phyloP scores from a whole-genome alignment of 805 yeast genomes.

The Candida yuanshanica region DNA sequence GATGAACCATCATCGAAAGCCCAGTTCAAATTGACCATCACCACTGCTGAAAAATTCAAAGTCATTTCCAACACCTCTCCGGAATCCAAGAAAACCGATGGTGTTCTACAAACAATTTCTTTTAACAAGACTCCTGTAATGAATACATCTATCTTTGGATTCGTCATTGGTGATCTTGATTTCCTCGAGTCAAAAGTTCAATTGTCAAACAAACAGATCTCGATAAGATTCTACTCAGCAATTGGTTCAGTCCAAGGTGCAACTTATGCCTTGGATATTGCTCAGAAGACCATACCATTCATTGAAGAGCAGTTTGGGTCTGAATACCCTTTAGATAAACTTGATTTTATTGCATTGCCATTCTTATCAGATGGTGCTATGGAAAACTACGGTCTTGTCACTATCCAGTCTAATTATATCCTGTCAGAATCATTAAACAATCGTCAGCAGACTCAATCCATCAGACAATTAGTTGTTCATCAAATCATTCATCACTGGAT shows the following conservation, averaged over 20 bases:
- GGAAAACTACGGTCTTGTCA: slow-evolving; percentile 73
- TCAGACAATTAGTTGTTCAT: slow-evolving; percentile 59
- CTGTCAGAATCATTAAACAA: slow-evolving; percentile 30
- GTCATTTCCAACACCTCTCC: slow-evolving; percentile 48
- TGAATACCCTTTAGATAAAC: slow-evolving; percentile 52
- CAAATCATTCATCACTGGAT: slow-evolving; percentile 79
- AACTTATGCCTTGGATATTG: slow-evolving; percentile 43
- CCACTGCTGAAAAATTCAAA: slow-evolving; percentile 37
- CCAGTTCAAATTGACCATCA: slow-evolving; percentile 43
- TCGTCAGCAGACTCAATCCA: slow-evolving; percentile 24
- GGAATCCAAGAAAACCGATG: slow-evolving; percentile 22
- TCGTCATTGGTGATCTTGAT: slow-evolving; percentile 65
- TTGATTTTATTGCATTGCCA: slow-evolving; percentile 67
- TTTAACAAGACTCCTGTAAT: slow-evolving; percentile 55
- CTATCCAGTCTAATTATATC: slow-evolving; percentile 49
- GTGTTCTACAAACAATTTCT: slow-evolving; percentile 27
- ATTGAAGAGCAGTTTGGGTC: slow-evolving; percentile 39
- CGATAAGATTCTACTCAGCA: slow-evolving; percentile 51
- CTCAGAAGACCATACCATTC: slow-evolving; percentile 42
- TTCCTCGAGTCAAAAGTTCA: slow-evolving; percentile 33
- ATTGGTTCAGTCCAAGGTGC: slow-evolving; percentile 45
- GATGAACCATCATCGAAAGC: slow-evolving; percentile 60
- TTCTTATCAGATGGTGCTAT: slow-evolving; percentile 72
- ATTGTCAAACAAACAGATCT: slow-evolving; percentile 28
- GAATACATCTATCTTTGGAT: slow-evolving; percentile 60